These are phyloP conservation scores for Linnemannia elongata DNA, from an alignment of 192 early-diverging fungal species.

Conservation along the genomic window DNA sequence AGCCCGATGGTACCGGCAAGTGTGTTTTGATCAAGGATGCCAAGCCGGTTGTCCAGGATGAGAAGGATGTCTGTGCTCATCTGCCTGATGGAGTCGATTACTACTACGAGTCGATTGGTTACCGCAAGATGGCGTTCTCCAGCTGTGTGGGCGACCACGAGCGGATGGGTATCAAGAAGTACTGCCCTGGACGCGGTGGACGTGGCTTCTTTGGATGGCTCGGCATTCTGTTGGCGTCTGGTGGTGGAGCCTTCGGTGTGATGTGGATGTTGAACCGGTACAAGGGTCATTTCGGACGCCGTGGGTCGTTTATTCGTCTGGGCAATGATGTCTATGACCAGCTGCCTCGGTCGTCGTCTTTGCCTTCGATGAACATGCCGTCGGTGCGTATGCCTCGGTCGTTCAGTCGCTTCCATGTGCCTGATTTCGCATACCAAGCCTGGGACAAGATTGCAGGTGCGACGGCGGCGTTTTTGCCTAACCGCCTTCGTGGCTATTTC, in stretches of 20 bases:
- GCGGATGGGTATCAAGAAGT: constrained; percentile 71
- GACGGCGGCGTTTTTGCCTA: constrained; percentile 13
- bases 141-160: constrained; percentile 80
- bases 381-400: constrained; percentile 29
- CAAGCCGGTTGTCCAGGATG: constrained; percentile 58
- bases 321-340: constrained; percentile 51
- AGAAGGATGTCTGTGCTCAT: constrained; percentile 55
- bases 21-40: constrained; percentile 77
- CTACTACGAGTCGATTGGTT: constrained; percentile 85
- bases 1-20: constrained; percentile 68
- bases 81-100: constrained; percentile 70
- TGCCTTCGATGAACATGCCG: constrained; percentile 50
- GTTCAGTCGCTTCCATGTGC: constrained; percentile 28
- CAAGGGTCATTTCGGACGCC: constrained; percentile 18
- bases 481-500: constrained; percentile 21
- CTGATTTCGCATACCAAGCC: constrained; percentile 27
- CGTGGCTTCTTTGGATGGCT: constrained; percentile 50
- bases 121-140: constrained; percentile 90
- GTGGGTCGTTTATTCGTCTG: constrained; percentile 37
- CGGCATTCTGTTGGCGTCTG: constrained; percentile 39
- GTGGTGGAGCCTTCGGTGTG: constrained; percentile 22
- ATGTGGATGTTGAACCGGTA: constrained; percentile 23
- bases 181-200: constrained; percentile 73
- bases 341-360: constrained; percentile 42
- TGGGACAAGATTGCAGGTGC: constrained; percentile 39